Conservation (phyloP, 2,329 filamentous ascomycete genomes). For the Cytospora schulzeri region DNA sequence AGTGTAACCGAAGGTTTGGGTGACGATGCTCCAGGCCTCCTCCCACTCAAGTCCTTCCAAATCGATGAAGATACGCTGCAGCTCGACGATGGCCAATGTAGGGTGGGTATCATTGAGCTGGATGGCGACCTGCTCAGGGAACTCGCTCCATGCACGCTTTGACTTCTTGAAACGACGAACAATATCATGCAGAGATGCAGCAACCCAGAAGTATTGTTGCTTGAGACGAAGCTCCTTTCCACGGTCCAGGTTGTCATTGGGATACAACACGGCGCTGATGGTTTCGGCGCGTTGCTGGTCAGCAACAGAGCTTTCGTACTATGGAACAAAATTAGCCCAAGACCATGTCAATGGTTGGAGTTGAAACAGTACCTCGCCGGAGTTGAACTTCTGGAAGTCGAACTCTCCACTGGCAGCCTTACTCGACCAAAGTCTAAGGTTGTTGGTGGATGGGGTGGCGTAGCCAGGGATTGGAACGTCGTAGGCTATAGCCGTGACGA, state of each 20-base stretch:
- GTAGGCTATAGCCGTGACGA: constrained; percentile 88
- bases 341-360: not conserved
- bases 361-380: constrained; percentile 49
- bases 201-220: constrained; percentile 99
- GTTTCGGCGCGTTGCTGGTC: constrained; percentile 99
- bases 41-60: constrained; percentile 92
- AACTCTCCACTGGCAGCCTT: constrained; percentile 97
- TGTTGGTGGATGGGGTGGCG: constrained; percentile 88
- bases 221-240: constrained; percentile 97
- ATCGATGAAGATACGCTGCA: constrained; percentile 90
- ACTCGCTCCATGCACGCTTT: constrained; percentile 86
- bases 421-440: constrained; percentile 94
- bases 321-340: constrained; percentile 37
- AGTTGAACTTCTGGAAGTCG: constrained; percentile 99
- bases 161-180: constrained; percentile 98
- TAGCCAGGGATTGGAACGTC: constrained; percentile 93
- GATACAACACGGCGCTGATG: constrained; percentile 95
- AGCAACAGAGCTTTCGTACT: constrained; percentile 97
- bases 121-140: constrained; percentile 92
- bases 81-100: constrained; percentile 91
- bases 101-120: constrained; percentile 98
- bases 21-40: constrained; percentile 82
- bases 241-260: constrained; percentile 94
- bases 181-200: constrained; percentile 93
- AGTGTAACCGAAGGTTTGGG: constrained; percentile 86